Percentiles rank a stretch among this genome's conserved stretches.
phyloP scores from a whole-genome alignment of 257 asterid species.

The Echium plantagineum region DNA sequence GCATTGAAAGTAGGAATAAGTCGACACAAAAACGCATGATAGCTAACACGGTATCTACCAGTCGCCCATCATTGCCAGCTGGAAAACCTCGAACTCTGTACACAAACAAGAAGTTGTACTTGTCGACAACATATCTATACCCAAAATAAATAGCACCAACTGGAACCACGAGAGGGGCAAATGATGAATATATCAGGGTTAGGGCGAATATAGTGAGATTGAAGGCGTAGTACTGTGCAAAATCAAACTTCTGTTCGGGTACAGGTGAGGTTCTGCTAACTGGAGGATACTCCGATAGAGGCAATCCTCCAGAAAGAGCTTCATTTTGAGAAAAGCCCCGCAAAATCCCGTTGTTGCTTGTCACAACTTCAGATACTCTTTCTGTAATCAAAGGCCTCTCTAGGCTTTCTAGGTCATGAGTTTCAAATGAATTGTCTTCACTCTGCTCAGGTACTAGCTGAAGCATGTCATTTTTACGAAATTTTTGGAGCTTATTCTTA shows the following conservation, averaged over 20 bases:
- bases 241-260: slow-evolving; percentile 85
- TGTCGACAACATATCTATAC: slow-evolving; percentile 85
- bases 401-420: slow-evolving; percentile 46
- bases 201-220: slow-evolving; percentile 92
- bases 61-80: slow-evolving; percentile 91
- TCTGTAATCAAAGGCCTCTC: slow-evolving; percentile 67
- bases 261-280: slow-evolving; percentile 94
- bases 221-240: slow-evolving; percentile 90
- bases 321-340: slow-evolving; percentile 36
- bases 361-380: slow-evolving; percentile 30
- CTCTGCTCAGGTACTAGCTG: slow-evolving; percentile 83
- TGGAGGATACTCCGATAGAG: slow-evolving; percentile 85
- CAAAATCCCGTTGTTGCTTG: slow-evolving; percentile 31
- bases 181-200: slow-evolving; percentile 73
- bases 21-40: slow-evolving; percentile 78
- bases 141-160: slow-evolving; percentile 90
- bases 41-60: slow-evolving; percentile 82
- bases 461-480: slow-evolving; percentile 87
- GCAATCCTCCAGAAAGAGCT: slow-evolving; percentile 46
- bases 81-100: slow-evolving; percentile 94
- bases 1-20: slow-evolving; percentile 66
- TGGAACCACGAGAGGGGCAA: slow-evolving; percentile 94
- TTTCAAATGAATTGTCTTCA: slow-evolving; percentile 64
- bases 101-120: slow-evolving; percentile 88
- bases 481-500: slow-evolving; percentile 69